Evolutionary conservation across 106 monocot species (phyloP), one percentile per base, ranked within the genome.

Genomic region (Triglochin maritima): DNA sequence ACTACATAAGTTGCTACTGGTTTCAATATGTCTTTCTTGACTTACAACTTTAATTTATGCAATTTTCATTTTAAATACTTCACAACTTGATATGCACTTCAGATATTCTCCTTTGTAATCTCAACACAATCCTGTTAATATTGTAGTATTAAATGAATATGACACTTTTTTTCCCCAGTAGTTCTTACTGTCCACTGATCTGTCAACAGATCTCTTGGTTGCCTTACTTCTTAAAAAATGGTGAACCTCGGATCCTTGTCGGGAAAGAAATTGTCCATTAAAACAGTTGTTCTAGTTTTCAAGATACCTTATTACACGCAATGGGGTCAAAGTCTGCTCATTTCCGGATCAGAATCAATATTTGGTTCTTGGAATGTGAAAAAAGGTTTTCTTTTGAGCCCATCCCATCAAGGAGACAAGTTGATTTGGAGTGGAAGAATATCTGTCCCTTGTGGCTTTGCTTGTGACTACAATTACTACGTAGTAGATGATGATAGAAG

Each of bases 301-400:
- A 86, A 73, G 59, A 47, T 89, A 17, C 94, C 94, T 41, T 94
- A 94, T 12, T 87, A 79, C 71, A 94, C 94, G 4, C 80, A 83
- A 6, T 94, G 94, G 94, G 94, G 94, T 2, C 94, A 94, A 72
- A 86, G 80, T 69, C 69, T 94, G 60, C 60, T 86, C 43, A 69
- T 94, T 56, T 84, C 86, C 4, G 93, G 94, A 17, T 89, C 89
- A 3, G 74, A 84, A 11, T 79, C 84, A 44, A 50, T 75, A 2
- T 79, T 94, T 47, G 94, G 94, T 62, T 74, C 80, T 16, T 79
- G 94, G 80, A 82, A 86, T 75, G 82, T 89, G 66, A 94, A 89
- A 59, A 75, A 72, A 64, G 94, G 84, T 13, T 13, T 89, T 13
- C 57, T 73, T 46, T 64, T 94, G 76, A 72, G 60, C 54, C 94